These are phyloP conservation scores for Tolypocladium cylindrosporum DNA, from an alignment of 2,329 filamentous ascomycete genomes.

Conservation along the genomic window DNA sequence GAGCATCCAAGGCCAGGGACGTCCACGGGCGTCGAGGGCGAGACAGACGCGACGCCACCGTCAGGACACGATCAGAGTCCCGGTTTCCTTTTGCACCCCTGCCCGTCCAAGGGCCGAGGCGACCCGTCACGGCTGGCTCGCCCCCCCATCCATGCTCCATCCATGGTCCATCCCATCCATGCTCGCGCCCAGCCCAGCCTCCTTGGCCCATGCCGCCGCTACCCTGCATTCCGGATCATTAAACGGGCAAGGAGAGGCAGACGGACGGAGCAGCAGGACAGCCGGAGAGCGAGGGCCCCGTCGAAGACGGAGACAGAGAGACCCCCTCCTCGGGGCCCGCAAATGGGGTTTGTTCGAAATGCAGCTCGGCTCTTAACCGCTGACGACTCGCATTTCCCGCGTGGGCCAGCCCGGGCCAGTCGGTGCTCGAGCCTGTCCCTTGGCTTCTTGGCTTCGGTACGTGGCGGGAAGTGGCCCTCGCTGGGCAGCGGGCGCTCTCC, in stretches of 20 bases:
- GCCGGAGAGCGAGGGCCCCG: not conserved
- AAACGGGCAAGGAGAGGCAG: too few species aligned
- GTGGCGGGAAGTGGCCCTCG: not conserved
- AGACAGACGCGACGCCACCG: not conserved
- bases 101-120: not conserved
- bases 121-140: not conserved
- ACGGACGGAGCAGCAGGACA: not conserved
- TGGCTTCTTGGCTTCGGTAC: not conserved
- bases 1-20: not conserved
- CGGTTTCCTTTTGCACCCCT: slow-evolving; percentile 5
- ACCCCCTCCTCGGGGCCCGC: not conserved
- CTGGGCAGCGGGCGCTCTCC: not conserved
- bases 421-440: too few species aligned
- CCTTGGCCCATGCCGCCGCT: not conserved
- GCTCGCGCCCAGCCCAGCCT: not conserved
- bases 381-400: not conserved
- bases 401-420: not conserved
- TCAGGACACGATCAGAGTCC: not conserved
- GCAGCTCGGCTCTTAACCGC: not conserved
- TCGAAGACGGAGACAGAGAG: not conserved
- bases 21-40: not conserved
- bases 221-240: not conserved
- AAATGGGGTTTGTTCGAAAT: too few species aligned
- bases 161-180: not conserved
- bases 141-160: not conserved